These are phyloP conservation scores for Ophiostoma sp. DNA, from an alignment of 2,329 filamentous ascomycete genomes.

Conservation along the genomic window DNA sequence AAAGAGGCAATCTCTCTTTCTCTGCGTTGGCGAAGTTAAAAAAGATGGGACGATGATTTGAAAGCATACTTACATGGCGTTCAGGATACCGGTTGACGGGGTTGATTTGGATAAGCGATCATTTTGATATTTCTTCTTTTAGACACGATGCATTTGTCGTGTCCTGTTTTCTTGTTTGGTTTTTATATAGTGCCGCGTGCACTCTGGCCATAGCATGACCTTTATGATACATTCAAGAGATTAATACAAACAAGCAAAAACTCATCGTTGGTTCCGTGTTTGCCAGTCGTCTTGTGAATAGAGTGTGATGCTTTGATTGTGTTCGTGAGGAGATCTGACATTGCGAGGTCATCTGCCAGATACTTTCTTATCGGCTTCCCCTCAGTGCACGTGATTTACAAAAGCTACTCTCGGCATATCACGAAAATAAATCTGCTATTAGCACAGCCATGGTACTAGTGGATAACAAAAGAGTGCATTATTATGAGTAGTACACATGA, in stretches of 20 bases:
- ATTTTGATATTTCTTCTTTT: neutral
- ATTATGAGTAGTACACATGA: too few species aligned
- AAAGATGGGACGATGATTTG: neutral
- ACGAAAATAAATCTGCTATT: neutral
- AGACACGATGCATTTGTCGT: neutral
- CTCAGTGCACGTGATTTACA: constrained; percentile 4
- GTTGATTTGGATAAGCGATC: constrained; percentile 7
- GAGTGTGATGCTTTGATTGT: neutral
- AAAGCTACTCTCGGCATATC: neutral
- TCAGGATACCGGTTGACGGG: neutral
- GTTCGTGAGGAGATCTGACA: neutral
- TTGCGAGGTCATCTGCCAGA: neutral
- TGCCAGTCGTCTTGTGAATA: neutral
- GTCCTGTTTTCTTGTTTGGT: neutral
- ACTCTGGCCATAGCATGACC: neutral
- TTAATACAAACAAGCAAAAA: neutral
- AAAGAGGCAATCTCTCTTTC: neutral
- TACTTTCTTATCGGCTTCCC: neutral
- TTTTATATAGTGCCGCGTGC: neutral
- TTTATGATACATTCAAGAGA: constrained; percentile 7
- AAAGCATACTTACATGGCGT: constrained; percentile 17
- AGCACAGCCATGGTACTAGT: neutral
- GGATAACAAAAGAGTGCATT: too few species aligned
- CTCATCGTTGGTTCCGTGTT: neutral
- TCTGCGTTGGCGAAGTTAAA: neutral